Conservation (phyloP, 1,139 yeast species). For the Neolecta irregularis region DNA sequence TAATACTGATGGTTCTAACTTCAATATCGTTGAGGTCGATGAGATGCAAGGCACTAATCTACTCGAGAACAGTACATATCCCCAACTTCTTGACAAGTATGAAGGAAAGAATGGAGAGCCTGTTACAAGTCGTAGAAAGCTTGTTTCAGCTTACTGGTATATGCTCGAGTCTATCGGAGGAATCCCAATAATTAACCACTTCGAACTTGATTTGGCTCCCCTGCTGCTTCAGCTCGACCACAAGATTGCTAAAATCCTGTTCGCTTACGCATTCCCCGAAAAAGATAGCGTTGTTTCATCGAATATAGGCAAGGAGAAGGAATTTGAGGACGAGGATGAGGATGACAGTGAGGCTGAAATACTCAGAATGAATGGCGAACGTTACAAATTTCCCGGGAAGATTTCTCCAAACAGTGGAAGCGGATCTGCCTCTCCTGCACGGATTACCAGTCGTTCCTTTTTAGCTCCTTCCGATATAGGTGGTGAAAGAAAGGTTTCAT, state of each 20-base stretch:
- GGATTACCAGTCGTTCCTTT: neutral
- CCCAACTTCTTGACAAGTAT: constrained; percentile 52
- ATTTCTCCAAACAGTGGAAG: constrained; percentile 3
- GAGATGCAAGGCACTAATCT: constrained; percentile 60
- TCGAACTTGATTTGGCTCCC: constrained; percentile 43
- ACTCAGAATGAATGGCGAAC: constrained; percentile 4
- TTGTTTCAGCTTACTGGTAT: constrained; percentile 52
- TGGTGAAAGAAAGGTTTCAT: constrained; percentile 1
- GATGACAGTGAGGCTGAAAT: constrained; percentile 4
- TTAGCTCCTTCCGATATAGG: constrained; percentile 1
- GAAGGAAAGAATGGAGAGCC: constrained; percentile 20
- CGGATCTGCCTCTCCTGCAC: constrained; percentile 1
- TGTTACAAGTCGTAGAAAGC: constrained; percentile 18
- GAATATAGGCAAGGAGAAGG: constrained; percentile 4
- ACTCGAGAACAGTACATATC: constrained; percentile 44
- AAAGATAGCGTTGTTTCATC: constrained; percentile 18
- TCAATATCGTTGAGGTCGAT: constrained; percentile 42
- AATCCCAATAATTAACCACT: constrained; percentile 46
- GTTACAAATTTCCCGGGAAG: constrained; percentile 1
- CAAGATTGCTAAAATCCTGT: constrained; percentile 43
- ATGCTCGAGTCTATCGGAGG: constrained; percentile 77
- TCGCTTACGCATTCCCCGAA: constrained; percentile 52
- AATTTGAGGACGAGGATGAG: neutral
- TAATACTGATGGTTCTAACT: constrained; percentile 48
- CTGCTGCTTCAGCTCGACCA: constrained; percentile 60